Evolutionary conservation across 352 stramenopile species (phyloP).

Genomic region (Phytophthora niederhauseri): DNA sequence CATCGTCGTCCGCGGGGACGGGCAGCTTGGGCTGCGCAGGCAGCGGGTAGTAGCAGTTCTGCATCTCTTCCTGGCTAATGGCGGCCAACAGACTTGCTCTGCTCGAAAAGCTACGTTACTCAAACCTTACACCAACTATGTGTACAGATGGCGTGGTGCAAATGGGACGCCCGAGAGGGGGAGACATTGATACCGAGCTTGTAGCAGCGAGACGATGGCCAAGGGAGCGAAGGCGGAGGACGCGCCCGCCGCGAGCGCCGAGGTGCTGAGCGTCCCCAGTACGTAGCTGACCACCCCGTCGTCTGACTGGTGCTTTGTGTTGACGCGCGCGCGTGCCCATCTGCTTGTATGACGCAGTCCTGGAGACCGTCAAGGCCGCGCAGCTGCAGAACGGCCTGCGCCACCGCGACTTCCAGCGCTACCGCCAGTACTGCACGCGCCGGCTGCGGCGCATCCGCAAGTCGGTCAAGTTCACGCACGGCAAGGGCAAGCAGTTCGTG

Average conservation of each 20-base stretch:
- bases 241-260: conserved; percentile 28
- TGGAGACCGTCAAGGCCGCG: conserved; percentile 90
- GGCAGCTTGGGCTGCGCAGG: conserved; percentile 33
- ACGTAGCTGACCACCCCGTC: conserved; percentile 10
- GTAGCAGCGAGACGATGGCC: conserved; percentile 32
- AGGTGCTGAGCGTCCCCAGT: conserved; percentile 61
- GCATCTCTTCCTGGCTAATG: conserved; percentile 49
- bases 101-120: conserved; percentile 4
- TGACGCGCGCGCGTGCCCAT: neutral
- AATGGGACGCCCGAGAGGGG: conserved; percentile 3
- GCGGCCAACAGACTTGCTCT: neutral
- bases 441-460: conserved; percentile 89
- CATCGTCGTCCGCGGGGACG: conserved; percentile 31
- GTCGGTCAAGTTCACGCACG: conserved; percentile 88
- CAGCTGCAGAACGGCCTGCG: conserved; percentile 91
- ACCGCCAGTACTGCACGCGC: conserved; percentile 91
- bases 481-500: conserved; percentile 85
- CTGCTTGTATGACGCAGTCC: conserved; percentile 36
- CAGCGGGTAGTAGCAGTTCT: conserved; percentile 87
- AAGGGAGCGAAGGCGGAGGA: conserved; percentile 41
- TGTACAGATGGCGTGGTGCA: neutral
- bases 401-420: conserved; percentile 92
- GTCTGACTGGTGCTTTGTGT: neutral
- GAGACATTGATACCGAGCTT: conserved; percentile 24
- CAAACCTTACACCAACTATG: conserved; percentile 2